These are phyloP conservation scores for Chenopodium album DNA, from an alignment of 148 eudicot species.

Conservation along the genomic window DNA sequence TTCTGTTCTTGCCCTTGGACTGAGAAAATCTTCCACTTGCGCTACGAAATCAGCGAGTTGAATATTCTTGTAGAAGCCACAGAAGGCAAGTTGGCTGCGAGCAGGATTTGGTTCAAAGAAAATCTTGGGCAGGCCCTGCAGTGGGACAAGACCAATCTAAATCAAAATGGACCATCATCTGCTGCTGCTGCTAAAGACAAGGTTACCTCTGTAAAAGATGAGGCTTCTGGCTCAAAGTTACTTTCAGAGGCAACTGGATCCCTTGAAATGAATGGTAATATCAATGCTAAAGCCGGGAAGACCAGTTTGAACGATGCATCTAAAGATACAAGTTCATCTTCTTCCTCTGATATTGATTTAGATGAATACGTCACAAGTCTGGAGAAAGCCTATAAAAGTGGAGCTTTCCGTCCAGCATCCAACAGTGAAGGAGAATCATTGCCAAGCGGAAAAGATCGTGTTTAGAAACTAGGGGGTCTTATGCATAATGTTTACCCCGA, in stretches of 20 bases:
- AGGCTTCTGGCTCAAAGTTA: conserved; percentile 19
- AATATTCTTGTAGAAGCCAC: conserved; percentile 55
- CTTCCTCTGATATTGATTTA: conserved; percentile 29
- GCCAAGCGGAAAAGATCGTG: neutral
- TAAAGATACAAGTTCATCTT: conserved; percentile 23
- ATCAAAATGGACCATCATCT: conserved; percentile 9
- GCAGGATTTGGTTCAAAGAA: conserved; percentile 45
- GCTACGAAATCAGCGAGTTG: conserved; percentile 47
- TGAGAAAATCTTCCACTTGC: conserved; percentile 43
- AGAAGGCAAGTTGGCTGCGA: conserved; percentile 53
- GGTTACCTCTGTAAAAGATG: neutral
- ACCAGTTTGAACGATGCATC: conserved; percentile 4
- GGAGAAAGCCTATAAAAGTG: neutral
- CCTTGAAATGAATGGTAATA: conserved; percentile 14
- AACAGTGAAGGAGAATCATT: neutral
- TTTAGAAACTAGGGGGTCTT: neutral
- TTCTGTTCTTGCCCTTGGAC: conserved; percentile 72
- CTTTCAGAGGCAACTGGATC: conserved; percentile 15
- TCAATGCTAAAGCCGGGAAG: conserved; percentile 11
- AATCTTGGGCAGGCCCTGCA: conserved; percentile 34
- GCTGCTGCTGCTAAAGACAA: conserved; percentile 8
- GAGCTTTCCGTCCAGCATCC: conserved; percentile 3
- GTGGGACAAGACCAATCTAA: conserved; percentile 3
- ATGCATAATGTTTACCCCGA: neutral
- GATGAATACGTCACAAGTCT: conserved; percentile 24